A percentile compares a stretch with the other conserved stretches of the same genome.
Conservation (phyloP, 73 alveolate species). For the Paramecium bursaria region DNA sequence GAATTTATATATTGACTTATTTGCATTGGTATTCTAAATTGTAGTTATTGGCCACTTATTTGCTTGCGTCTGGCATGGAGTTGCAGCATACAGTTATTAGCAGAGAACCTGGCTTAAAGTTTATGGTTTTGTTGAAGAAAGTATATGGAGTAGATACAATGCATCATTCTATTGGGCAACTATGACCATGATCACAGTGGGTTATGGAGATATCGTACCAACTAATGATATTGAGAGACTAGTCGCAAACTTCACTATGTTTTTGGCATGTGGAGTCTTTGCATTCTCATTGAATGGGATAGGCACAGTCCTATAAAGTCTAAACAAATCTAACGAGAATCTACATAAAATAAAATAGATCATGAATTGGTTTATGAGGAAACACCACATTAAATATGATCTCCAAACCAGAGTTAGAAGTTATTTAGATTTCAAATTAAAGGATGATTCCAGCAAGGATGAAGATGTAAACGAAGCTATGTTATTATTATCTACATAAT, state of each 20-base stretch:
- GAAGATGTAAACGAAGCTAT: conserved; percentile 51
- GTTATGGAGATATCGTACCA: conserved; percentile 85
- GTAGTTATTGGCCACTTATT: conserved; percentile 71
- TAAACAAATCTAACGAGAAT: conserved; percentile 67
- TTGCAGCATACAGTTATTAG: conserved; percentile 54
- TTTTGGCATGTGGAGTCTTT: conserved; percentile 73
- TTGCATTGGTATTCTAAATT: conserved; percentile 40
- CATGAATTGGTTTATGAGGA: conserved; percentile 75
- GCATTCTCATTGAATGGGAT: conserved; percentile 72
- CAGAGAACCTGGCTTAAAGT: conserved; percentile 73
- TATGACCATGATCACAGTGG: conserved; percentile 80
- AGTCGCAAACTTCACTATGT: conserved; percentile 67
- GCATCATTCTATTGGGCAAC: conserved; percentile 76
- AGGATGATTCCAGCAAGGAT: conserved; percentile 2
- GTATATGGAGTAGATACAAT: conserved; percentile 59
- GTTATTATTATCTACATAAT: conserved; percentile 8
- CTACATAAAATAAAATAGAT: conserved; percentile 77
- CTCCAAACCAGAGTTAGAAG: conserved; percentile 76
- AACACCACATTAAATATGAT: conserved; percentile 76
- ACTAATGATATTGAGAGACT: conserved; percentile 67
- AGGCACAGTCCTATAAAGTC: conserved; percentile 72
- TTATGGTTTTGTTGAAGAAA: conserved; percentile 34
- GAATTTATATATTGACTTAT: too few species aligned
- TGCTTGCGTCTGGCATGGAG: conserved; percentile 78
- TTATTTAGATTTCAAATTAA: conserved; percentile 70